Evolutionary conservation across 169 alveolate genomes (phyloP), one percentile per base, ranked within the genome.

Genomic region (Fabrea salina): DNA sequence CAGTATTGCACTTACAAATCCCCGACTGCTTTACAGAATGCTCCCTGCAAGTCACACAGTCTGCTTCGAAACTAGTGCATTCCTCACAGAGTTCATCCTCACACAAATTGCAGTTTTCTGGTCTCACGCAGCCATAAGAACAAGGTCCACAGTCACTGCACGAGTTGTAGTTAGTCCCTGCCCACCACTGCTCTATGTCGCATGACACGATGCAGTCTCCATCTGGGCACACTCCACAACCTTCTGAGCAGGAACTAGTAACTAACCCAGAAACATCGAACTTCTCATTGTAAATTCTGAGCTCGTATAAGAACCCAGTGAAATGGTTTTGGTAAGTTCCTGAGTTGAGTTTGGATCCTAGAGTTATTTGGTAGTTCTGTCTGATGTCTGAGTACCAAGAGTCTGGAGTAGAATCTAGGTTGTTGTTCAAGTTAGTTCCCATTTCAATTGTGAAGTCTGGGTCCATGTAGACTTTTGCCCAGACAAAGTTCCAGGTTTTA

Each of bases 81-180:
- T n/a, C 71, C 8, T 22, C 25, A n/a, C 71, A 58, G 33, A 27
- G 16, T 27, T 30, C 43, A 5, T 58, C 71, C 5, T 58, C 27
- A 4, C 71, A 58, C 33, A 58, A 58, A 58, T 58, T 58, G 41
- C 71, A 58, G 33, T 5, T 7, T 51, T 64, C 75, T 19, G 1
- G 3, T 64, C 75, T 64, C 50, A 64, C 75, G n/a, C 75, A 64
- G 56, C 75, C 75, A 2, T 37, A n/a, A n/a, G n/a, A n/a, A n/a
- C n/a, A n/a, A n/a, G n/a, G n/a, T n/a, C n/a, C n/a, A 4, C 59
- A 51, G 3, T 51, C 0, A 51, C 27, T 22, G 59, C 59, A 51
- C 5, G 25, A 5, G 27, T 51, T 51, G 8, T 51, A 51, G 59
- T 33, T 51, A n/a, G n/a, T n/a, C 3, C 59, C 59, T 3, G 39